These are phyloP conservation scores for Verticillium longisporum DNA, from an alignment of 2,329 filamentous ascomycete species.

Conservation along the genomic window DNA sequence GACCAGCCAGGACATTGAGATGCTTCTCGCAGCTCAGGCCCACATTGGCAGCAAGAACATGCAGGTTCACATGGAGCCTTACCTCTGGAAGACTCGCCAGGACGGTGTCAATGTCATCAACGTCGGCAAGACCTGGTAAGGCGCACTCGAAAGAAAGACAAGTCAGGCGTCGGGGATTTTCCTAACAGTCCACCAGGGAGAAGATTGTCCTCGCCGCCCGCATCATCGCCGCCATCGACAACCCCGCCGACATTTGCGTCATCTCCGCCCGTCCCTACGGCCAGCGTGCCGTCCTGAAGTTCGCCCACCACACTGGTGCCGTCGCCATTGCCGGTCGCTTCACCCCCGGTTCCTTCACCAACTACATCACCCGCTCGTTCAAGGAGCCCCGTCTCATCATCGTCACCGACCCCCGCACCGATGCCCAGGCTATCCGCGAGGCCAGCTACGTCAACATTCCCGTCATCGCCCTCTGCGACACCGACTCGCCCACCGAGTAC, in stretches of 20 bases:
- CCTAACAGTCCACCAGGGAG: conserved; percentile 58
- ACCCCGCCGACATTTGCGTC: conserved; percentile 98
- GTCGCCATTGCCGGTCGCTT: conserved; percentile 98
- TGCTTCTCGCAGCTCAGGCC: conserved; percentile 93
- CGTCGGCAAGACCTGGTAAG: conserved; percentile 98
- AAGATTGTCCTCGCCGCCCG: conserved; percentile 98
- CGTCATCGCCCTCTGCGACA: conserved; percentile 98
- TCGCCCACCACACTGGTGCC: conserved; percentile 96
- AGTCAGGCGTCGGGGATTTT: conserved; percentile 13
- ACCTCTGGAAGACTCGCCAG: conserved; percentile 98
- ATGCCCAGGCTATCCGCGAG: conserved; percentile 99
- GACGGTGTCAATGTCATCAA: conserved; percentile 99
- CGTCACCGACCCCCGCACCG: conserved; percentile 98
- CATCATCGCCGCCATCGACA: conserved; percentile 98
- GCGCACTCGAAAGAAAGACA: conserved; percentile 23
- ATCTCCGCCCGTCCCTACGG: conserved; percentile 99
- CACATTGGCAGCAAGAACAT: conserved; percentile 99
- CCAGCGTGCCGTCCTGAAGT: conserved; percentile 99
- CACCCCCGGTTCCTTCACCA: conserved; percentile 99
- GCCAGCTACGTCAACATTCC: conserved; percentile 99
- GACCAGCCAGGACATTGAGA: conserved; percentile 97
- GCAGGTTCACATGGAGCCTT: conserved; percentile 98
- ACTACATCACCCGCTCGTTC: conserved; percentile 99
- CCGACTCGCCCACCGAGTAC: conserved; percentile 98
- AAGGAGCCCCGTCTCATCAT: conserved; percentile 99